Percentiles rank a stretch among this genome's conserved stretches.
phyloP scores from a whole-genome alignment of 345 rosid genomes.

The Bruguiera parviflora region DNA sequence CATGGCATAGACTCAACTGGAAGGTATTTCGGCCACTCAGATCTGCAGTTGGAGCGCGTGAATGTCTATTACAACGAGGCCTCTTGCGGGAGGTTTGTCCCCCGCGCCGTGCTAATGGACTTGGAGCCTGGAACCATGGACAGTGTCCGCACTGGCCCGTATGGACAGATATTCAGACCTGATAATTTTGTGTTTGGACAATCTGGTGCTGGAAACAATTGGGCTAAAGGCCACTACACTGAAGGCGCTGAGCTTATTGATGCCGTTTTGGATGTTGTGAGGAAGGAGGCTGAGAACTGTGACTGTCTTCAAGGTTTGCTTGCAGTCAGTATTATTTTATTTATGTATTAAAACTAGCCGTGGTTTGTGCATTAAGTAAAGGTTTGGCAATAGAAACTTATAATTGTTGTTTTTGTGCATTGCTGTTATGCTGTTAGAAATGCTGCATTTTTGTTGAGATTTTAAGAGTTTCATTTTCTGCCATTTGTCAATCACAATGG shows the following conservation, averaged over 20 bases:
- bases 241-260: constrained; percentile 31
- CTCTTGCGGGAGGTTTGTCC: constrained; percentile 25
- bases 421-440: too few relatives aligned
- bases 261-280: constrained; percentile 27
- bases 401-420: too few relatives aligned
- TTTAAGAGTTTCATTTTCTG: too few relatives aligned
- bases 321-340: background rate
- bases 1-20: constrained; percentile 28
- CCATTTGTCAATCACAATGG: too few relatives aligned
- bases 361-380: background rate
- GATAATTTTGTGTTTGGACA: constrained; percentile 32
- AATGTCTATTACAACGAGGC: constrained; percentile 29
- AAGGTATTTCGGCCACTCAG: constrained; percentile 22
- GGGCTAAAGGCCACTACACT: constrained; percentile 29
- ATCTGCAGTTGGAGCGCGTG: constrained; percentile 24
- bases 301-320: constrained; percentile 28
- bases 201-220: constrained; percentile 31
- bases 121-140: constrained; percentile 33
- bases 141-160: constrained; percentile 29
- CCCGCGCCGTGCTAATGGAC: constrained; percentile 31
- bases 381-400: too few relatives aligned
- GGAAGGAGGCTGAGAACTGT: constrained; percentile 28
- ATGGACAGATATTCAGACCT: constrained; percentile 27
- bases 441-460: too few relatives aligned
- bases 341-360: background rate